phyloP scores from a whole-genome alignment of 148 eudicot genomes.

The Rhododendron simsii region DNA sequence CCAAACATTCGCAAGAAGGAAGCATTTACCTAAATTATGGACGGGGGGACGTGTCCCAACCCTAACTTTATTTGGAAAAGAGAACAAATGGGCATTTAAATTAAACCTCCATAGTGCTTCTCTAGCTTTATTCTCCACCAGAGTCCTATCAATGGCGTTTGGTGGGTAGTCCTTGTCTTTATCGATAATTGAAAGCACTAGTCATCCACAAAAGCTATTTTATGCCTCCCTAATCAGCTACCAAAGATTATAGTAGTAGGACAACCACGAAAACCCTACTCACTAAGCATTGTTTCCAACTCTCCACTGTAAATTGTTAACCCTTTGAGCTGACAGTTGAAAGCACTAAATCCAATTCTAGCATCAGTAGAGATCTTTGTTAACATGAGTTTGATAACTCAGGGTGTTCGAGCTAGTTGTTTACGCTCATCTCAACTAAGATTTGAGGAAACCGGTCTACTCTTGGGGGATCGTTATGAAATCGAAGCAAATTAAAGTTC shows the following conservation, averaged over 20 bases:
- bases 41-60: conserved; percentile 14
- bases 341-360: not conserved
- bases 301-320: conserved; percentile 7
- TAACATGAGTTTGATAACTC: not conserved
- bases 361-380: too few species aligned
- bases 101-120: conserved; percentile 15
- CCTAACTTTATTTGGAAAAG: conserved; percentile 14
- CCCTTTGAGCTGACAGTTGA: conserved; percentile 12
- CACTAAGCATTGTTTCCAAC: conserved; percentile 16
- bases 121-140: conserved; percentile 66
- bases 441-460: not conserved
- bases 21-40: not conserved
- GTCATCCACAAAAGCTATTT: conserved; percentile 28
- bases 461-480: not conserved
- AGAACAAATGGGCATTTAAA: not conserved
- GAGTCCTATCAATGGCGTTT: conserved; percentile 67
- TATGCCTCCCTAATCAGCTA: conserved; percentile 17
- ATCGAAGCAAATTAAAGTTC: too few species aligned
- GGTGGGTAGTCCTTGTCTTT: conserved; percentile 59
- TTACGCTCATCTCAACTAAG: not conserved
- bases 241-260: conserved; percentile 12
- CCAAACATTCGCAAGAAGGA: not conserved
- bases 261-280: conserved; percentile 15
- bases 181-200: conserved; percentile 52
- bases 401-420: not conserved